Base-by-base conservation (phyloP, 805 yeast genomes). In the Yamadazyma olivae region DNA sequence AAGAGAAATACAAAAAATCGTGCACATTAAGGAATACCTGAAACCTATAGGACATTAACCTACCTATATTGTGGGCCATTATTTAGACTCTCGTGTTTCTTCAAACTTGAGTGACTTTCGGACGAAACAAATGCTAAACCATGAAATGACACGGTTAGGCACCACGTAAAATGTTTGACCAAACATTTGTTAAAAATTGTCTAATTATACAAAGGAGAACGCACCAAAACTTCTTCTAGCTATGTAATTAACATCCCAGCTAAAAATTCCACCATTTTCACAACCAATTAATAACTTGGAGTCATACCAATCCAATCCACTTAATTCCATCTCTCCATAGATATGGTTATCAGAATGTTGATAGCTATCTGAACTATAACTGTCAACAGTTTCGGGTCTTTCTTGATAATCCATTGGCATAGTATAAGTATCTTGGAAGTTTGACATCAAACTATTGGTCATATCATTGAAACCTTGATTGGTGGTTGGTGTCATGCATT, bases 261-360 rank as follows among this genome's bases (percentile, higher is more conserved):
- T 44, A 26, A 66, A 40, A 3, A 68, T 38, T 0, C 73, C 74
- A 6, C 68, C 70, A 31, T 60, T 64, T 38, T 65, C 66, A 40
- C 70, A 57, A 3, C 72, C 72, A 35, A 68, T 59, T 17, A 56
- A 48, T 30, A 68, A 50, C 40, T 58, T 58, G 22, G 45, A 37
- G 22, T 46, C 50, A 30, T 50, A 52, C 61, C 67, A 60, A 39
- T 65, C 72, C 16, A 68, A 40, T 5, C 74, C 74, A 6, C 61
- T 50, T 21, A 68, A 49, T 39, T 65, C 67, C 69, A 67, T 64
- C 44, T 68, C 74, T 8, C 74, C 74, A 35, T 62, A 56, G 13
- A 61, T 52, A 38, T 63, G 67, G 38, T 59, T 63, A 17, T 50
- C 50, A 1, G 62, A 39, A 34, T 51, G 61, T 42, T 54, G 57